Base-by-base conservation (phyloP, 805 yeast genomes). In the Yamadazyma tumulicola region DNA sequence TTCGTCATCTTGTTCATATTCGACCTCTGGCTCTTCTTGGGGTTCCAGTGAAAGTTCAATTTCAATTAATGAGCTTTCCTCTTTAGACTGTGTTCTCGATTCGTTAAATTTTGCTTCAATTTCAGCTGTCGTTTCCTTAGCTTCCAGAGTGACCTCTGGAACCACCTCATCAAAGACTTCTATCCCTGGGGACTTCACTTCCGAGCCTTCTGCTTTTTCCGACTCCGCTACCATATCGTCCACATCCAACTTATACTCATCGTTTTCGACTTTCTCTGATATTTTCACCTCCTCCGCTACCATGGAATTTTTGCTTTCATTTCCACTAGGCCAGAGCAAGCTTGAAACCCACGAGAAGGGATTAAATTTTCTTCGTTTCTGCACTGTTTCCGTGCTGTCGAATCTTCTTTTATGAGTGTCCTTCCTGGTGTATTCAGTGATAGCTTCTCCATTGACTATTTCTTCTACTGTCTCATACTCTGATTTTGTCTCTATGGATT, bases 401-500 rank as follows among this genome's bases (percentile, higher is more conserved):
- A n/a, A 3, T 13, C 20, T 25, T 19, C 35, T 32, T 19, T 26
- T 25, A 5, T 19, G 19, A 16, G 29, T 4, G 5, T 22, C 37
- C 12, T 14, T 29, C 18, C 23, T 24, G 5, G 30, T 29, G 14
- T 29, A 29, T 13, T 34, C 38, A 18, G 21, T 29, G 2, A 33
- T 16, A 5, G 28, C 16, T 10, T 28, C 32, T 4, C 37, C 37
- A 17, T 29, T 18, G 10, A 34, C 16, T 14, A 29, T 13, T n/a
- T 28, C 37, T 20, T 34, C 37, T 4, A 29, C 24, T 2, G 29
- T 19, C 7, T 34, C 32, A 34, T 28, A 34, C 4, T 20, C 15
- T 6, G 13, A 24, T n/a, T 5, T 21, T 6, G 31, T 19, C 6
- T 11, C 7, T 11, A 14, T 8, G n/a, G 27, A 6, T 5, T 28